Evolutionary conservation across 495 filamentous ascomycete genomes (phyloP).

Genomic region (Cryomyces antarcticus): DNA sequence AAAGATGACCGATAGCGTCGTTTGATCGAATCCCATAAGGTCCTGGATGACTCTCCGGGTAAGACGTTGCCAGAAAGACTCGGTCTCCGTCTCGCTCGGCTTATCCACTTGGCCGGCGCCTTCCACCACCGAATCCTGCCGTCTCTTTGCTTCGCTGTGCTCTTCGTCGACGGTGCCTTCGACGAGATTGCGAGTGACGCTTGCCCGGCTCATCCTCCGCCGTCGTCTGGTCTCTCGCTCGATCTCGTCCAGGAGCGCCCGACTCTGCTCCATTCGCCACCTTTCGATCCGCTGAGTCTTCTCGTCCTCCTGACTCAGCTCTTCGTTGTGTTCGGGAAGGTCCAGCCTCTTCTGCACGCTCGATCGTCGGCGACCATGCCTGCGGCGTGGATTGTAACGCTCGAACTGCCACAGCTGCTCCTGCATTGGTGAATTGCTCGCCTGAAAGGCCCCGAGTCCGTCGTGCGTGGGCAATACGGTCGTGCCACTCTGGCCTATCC

Average conservation of each 20-base stretch:
- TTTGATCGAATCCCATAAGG: slow-evolving; percentile 79
- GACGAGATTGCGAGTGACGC: slow-evolving; percentile 10
- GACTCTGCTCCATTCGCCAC: slow-evolving; percentile 85
- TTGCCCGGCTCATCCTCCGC: slow-evolving; percentile 20
- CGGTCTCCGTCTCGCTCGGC: slow-evolving; percentile 26
- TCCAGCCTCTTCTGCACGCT: slow-evolving; percentile 46
- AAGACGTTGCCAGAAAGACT: slow-evolving; percentile 61
- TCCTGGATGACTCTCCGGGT: slow-evolving; percentile 74
- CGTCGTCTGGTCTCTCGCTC: slow-evolving; percentile 59
- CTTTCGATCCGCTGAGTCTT: slow-evolving; percentile 65
- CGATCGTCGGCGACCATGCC: slow-evolving; percentile 26
- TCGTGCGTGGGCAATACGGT: slow-evolving; percentile 76
- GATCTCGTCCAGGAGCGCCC: slow-evolving; percentile 67
- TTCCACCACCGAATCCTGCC: slow-evolving; percentile 6
- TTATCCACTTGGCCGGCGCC: slow-evolving; percentile 7
- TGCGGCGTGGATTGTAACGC: slow-evolving; percentile 47
- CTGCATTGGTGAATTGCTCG: slow-evolving; percentile 35
- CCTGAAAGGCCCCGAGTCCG: slow-evolving; percentile 66
- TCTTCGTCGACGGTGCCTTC: slow-evolving; percentile 7
- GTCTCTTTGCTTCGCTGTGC: slow-evolving; percentile 7
- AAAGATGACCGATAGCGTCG: slow-evolving; percentile 63
- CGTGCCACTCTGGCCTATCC: slow-evolving; percentile 29
- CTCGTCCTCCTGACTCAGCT: slow-evolving; percentile 37
- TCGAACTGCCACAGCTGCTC: slow-evolving; percentile 76
- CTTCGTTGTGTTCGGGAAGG: slow-evolving; percentile 38